Base-by-base conservation (phyloP, 2,329 filamentous ascomycete genomes). In the Aschersonia sp. region DNA sequence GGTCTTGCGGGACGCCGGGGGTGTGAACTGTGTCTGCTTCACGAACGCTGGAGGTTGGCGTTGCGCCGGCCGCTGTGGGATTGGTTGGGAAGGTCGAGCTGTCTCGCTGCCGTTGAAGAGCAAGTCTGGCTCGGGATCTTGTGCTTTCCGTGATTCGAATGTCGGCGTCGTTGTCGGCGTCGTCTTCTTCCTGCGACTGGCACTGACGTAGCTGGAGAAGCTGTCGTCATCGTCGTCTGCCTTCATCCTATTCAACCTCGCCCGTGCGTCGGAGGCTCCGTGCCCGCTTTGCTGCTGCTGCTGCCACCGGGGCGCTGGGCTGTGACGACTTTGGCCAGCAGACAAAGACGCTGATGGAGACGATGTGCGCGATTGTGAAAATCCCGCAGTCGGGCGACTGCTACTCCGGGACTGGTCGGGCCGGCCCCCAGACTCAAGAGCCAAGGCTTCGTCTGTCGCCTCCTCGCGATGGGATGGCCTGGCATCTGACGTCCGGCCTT, bases 191-290 rank as follows among this genome's bases (percentile, higher is more conserved):
- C 88, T 78, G 55, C 88, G 76, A 29, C 85, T 85, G 45, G 88
- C 86, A 60, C 89, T 96, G 48, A 96, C 75, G 61, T 97, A 96
- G 32, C 83, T 85, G 55, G 94, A 81, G 11, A 85, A 76, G 45
- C 46, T 56, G 42, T 78, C 81, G 61, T 95, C 82, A 52, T 94
- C 84, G 58, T 95, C 88, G 58, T 95, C 88, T 9, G 83, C 73
- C 58, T 51, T 49, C 40, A 87, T 76, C 54, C 84, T 81, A 51
- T 75, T 85, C 10, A 95, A 69, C 47, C 83, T 81, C 7, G 75
- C 68, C 47, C 57, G 62, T 2, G 62, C 51, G 45, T 64, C 63
- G 30, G 60, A 58, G 6, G 57, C 50, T 31, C 69, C 66, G 6
- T 53, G 54, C 12, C 61, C 53, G 14, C 11, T 2, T 49, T 65